Base-by-base conservation (phyloP, 805 yeast genomes). In the Candida awuae region DNA sequence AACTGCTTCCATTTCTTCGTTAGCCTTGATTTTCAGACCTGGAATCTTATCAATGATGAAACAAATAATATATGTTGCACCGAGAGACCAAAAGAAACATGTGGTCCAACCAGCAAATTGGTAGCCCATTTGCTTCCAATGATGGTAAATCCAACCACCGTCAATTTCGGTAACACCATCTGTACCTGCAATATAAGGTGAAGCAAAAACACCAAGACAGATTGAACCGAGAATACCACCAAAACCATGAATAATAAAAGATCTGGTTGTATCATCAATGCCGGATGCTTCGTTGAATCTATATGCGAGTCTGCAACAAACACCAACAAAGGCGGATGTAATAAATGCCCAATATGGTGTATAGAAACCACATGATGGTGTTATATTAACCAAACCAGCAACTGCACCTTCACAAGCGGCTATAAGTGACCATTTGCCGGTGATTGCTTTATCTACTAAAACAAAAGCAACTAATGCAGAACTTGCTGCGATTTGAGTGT, bases 401-500 rank as follows among this genome's bases (percentile, higher is more conserved):
- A 68, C 62, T 8, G 66, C 67, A 31, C 73, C 73, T 41, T 66
- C 69, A 46, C 70, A 66, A 3, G 71, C 71, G 0, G 70, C 66
- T 33, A 57, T 48, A 34, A 65, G 20, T 8, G 71, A 65, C 57
- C 62, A 68, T 40, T 60, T 66, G 5, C 69, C 64, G 4, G 69
- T 62, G 18, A 61, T 28, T 8, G 62, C 19, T 38, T 55, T 62
- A 53, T 75, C 79, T 35, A 65, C 55, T 2, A 60, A 37, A 22
- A 67, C 62, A 59, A 70, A 74, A 3, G 70, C 53, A 28, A 69
- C 45, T 20, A 66, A 63, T 6, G 77, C 77, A 43, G 61, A 58
- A 1, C 71, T 57, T 1, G 78, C 75, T 0, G 77, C 73, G 14
- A 73, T 51, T 46, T 72, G 67, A 4, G 80, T 73, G 49, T 68